These are phyloP conservation scores for Plantago coronopus DNA, from an alignment of 305 asterid species.

Conservation along the genomic window DNA sequence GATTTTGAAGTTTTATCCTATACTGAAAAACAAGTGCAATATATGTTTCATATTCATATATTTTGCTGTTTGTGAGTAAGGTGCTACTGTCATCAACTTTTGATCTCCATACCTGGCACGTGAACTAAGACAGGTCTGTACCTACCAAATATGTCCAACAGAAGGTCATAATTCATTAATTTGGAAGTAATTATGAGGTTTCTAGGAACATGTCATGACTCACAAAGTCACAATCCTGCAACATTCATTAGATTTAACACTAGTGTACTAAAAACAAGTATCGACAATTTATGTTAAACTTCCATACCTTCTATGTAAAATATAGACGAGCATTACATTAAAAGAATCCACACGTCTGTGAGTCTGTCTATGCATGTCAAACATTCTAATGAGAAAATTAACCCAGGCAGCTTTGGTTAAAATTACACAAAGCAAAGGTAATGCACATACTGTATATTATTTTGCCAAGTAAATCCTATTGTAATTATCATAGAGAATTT, in stretches of 20 bases:
- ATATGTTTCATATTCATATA: too few relatives aligned
- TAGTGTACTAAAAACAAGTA: too few relatives aligned
- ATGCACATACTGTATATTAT: background rate
- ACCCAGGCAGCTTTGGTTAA: background rate
- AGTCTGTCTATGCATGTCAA: background rate
- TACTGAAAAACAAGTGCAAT: too few relatives aligned
- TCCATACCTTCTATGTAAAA: too few relatives aligned
- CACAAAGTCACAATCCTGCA: too few relatives aligned
- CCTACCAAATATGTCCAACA: background rate
- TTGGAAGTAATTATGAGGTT: background rate
- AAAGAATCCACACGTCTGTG: too few relatives aligned
- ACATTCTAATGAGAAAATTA: constrained; percentile 1
- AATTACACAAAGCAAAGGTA: constrained; percentile 1
- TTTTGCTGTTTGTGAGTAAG: too few relatives aligned
- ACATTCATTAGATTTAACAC: background rate
- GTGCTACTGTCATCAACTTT: too few relatives aligned
- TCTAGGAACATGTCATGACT: background rate
- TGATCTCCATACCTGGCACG: background rate
- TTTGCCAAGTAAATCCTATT: background rate
- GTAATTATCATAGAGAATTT: too few relatives aligned
- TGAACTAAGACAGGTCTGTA: background rate
- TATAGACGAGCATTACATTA: too few relatives aligned
- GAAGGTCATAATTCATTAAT: background rate
- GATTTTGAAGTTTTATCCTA: too few relatives aligned
- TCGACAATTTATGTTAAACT: too few relatives aligned